phyloP scores from a whole-genome alignment of 108 stramenopile species.

The Pseudonitzschia pungens region DNA sequence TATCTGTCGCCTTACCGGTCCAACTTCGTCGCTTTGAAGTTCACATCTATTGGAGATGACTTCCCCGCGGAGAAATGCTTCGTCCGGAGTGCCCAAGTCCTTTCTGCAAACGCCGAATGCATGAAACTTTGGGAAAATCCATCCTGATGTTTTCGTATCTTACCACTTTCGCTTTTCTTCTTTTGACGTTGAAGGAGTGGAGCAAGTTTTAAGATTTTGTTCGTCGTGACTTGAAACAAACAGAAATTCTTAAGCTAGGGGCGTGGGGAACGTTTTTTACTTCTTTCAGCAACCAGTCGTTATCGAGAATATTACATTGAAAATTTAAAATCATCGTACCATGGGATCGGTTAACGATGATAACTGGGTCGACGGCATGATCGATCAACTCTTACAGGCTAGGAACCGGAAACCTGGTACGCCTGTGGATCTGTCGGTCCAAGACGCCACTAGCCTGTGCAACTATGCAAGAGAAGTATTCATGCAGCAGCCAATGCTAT shows the following conservation, averaged over 20 bases:
- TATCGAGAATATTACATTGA: background rate
- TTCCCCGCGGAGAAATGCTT: too few species aligned
- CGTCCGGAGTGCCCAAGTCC: too few species aligned
- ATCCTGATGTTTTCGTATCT: background rate
- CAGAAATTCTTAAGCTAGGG: background rate
- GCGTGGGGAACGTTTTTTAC: conserved; percentile 8
- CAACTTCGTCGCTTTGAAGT: too few species aligned
- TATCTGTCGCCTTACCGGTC: too few species aligned
- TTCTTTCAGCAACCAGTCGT: conserved; percentile 1
- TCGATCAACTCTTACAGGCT: conserved; percentile 80
- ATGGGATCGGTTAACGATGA: conserved; percentile 52
- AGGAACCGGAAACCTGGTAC: conserved; percentile 91
- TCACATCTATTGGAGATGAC: too few species aligned
- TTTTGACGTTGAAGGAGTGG: background rate
- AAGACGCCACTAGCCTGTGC: conserved; percentile 83
- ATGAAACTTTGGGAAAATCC: too few species aligned
- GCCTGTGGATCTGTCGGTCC: conserved; percentile 79
- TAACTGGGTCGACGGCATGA: conserved; percentile 90
- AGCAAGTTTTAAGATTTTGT: background rate
- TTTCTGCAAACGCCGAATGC: too few species aligned
- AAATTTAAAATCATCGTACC: background rate
- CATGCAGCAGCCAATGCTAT: conserved; percentile 94
- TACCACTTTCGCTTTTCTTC: background rate
- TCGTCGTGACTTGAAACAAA: background rate
- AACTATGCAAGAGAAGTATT: conserved; percentile 93